Percentiles rank a stretch among this genome's conserved stretches.
These are phyloP conservation scores for Tolypocladium cylindrosporum DNA, from an alignment of 2,329 filamentous ascomycete species.

Conservation along the genomic window DNA sequence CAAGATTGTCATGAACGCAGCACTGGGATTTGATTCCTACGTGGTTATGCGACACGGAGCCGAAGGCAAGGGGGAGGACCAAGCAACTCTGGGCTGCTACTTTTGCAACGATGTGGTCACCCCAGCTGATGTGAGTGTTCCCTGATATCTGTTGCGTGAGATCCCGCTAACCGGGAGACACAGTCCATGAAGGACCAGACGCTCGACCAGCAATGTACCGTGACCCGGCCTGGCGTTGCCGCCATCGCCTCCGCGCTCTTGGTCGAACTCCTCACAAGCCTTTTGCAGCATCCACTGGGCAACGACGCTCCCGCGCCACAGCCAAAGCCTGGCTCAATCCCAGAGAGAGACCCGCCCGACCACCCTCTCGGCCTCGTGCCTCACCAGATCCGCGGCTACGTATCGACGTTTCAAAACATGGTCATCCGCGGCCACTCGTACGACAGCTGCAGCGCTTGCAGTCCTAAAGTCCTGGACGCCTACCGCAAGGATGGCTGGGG, in stretches of 20 bases:
- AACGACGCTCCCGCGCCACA: constrained; percentile 49
- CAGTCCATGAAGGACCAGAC: constrained; percentile 91
- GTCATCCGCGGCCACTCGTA: constrained; percentile 66
- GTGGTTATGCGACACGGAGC: constrained; percentile 95
- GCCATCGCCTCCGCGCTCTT: constrained; percentile 85
- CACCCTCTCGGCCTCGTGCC: constrained; percentile 62
- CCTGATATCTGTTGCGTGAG: not conserved
- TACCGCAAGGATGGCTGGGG: constrained; percentile 63
- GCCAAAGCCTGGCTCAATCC: constrained; percentile 25
- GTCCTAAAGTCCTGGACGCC: constrained; percentile 54
- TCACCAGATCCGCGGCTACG: constrained; percentile 71
- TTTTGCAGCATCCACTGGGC: constrained; percentile 78
- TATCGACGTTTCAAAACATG: constrained; percentile 64
- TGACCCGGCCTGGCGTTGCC: constrained; percentile 86
- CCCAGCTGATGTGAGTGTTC: constrained; percentile 68
- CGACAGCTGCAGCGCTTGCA: constrained; percentile 74
- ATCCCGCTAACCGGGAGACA: constrained; percentile 1
- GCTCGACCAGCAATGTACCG: constrained; percentile 94
- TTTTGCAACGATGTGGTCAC: constrained; percentile 98
- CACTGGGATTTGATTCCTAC: constrained; percentile 91
- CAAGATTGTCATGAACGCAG: constrained; percentile 95
- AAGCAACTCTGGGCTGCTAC: constrained; percentile 78
- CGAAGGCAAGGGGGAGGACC: constrained; percentile 42
- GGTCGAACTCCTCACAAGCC: constrained; percentile 79
- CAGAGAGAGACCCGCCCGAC: constrained; percentile 44